Evolutionary conservation across 164 flowering plant species (phyloP).

Genomic region (Aristolochia fimbriata): DNA sequence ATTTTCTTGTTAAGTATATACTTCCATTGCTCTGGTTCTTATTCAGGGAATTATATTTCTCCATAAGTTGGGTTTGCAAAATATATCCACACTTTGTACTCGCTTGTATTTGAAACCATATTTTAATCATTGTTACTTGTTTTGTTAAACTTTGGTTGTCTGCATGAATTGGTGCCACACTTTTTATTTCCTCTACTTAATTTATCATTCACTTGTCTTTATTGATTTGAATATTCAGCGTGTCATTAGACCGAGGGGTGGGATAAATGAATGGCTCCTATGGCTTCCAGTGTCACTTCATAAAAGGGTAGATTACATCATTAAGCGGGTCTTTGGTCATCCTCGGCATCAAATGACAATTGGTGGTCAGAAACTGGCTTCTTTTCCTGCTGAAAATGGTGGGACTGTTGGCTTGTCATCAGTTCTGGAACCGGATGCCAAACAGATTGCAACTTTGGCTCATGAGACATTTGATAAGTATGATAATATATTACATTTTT

Average conservation of each 20-base stretch:
- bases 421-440: conserved; percentile 70
- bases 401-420: conserved; percentile 32
- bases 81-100: too few relatives aligned
- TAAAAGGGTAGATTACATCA: conserved; percentile 38
- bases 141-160: background rate
- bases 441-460: conserved; percentile 63
- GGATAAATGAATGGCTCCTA: conserved; percentile 76
- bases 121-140: too few relatives aligned
- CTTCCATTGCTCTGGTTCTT: too few relatives aligned
- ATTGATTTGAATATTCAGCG: conserved; percentile 36
- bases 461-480: conserved; percentile 80
- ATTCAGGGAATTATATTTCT: too few relatives aligned
- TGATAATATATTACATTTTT: conserved; percentile 3
- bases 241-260: conserved; percentile 81
- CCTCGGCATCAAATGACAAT: conserved; percentile 18
- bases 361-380: conserved; percentile 23
- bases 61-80: too few relatives aligned
- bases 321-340: conserved; percentile 42
- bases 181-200: background rate
- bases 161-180: background rate
- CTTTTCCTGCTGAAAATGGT: conserved; percentile 38
- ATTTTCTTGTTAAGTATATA: too few relatives aligned
- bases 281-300: conserved; percentile 89
- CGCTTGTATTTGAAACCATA: too few relatives aligned
- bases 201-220: background rate